A percentile compares a stretch with the other conserved stretches of the same genome.
Conservation (phyloP, 768 basidiomycete species). For the Phylloporus sp. region DNA sequence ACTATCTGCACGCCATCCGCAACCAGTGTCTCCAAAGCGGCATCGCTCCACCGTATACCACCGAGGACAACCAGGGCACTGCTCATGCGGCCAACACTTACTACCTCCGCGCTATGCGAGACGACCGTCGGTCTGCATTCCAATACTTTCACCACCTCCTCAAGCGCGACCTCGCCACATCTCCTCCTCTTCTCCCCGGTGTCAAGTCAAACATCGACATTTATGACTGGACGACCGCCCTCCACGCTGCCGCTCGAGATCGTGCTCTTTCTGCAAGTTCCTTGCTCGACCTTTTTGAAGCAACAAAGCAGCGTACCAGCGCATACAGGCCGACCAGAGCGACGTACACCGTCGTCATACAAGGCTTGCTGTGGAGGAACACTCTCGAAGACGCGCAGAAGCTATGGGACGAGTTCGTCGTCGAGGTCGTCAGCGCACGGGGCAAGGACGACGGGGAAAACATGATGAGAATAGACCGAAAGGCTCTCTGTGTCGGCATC, state of each 20-base stretch:
- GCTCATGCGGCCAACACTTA: slow-evolving; percentile 39
- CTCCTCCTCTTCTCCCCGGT: background rate
- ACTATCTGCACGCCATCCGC: slow-evolving; percentile 40
- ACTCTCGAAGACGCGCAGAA: slow-evolving; percentile 37
- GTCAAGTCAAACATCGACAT: slow-evolving; percentile 34
- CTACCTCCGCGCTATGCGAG: slow-evolving; percentile 38
- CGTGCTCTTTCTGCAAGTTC: slow-evolving; percentile 23
- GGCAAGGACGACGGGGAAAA: background rate
- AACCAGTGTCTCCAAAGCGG: slow-evolving; percentile 17
- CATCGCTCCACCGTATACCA: slow-evolving; percentile 20
- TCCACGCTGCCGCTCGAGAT: slow-evolving; percentile 44
- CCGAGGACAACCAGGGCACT: slow-evolving; percentile 14
- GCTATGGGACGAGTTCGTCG: slow-evolving; percentile 40
- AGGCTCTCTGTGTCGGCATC: slow-evolving; percentile 47
- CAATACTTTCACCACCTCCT: slow-evolving; percentile 41
- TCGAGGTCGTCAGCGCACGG: slow-evolving; percentile 7
- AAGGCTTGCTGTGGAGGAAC: slow-evolving; percentile 44
- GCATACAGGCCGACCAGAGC: slow-evolving; percentile 39
- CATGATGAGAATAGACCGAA: slow-evolving; percentile 36
- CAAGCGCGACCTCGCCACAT: slow-evolving; percentile 18
- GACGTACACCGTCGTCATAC: slow-evolving; percentile 51
- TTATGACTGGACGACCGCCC: slow-evolving; percentile 43
- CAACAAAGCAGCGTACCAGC: slow-evolving; percentile 23
- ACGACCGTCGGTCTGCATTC: slow-evolving; percentile 41
- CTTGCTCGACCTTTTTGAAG: slow-evolving; percentile 37